Base-by-base conservation (phyloP, 2,329 filamentous ascomycete genomes). In the Fusarium globosum region DNA sequence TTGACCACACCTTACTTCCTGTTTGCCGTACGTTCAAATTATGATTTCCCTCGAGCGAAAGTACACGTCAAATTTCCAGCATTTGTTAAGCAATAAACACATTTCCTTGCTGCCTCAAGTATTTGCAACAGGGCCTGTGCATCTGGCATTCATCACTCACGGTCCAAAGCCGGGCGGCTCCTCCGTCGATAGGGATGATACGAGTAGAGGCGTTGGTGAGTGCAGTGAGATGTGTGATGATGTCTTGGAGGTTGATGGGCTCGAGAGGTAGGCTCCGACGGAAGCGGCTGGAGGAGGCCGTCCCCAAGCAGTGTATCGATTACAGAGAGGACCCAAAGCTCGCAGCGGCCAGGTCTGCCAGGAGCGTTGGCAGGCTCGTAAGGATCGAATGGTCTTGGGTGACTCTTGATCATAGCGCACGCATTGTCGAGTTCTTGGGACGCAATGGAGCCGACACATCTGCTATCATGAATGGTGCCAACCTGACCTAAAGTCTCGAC, bases 121-220 rank as follows among this genome's bases (percentile, higher is more conserved):
- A 26, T 42, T 42, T n/a, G 23, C 16, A 20, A n/a, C 21, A 16
- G 49, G 26, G 35, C 41, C 20, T 20, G 51, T 41, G 23, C 23
- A 18, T 55, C 51, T 28, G 10, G 15, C 6, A 21, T 10, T n/a
- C 11, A 23, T 66, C 30, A 66, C 23, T 15, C 48, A 41, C 35
- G 60, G 33, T 64, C 43, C 13, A 52, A 15, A 8, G 65, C 45
- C 46, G 55, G 62, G 6, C 69, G 68, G 20, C 26, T 53, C n/a
- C 66, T 72, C 51, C 75, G 69, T 7, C 69, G 67, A 41, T 77
- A 77, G 9, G 75, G 73, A 48, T 77, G 73, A 42, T 76, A 59
- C 4, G 66, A 69, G 51, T 76, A 61, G 53, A 76, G 65, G 21
- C 75, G 71, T 28, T 75, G 75, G n/a, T 77, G 71, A 36, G 38